A percentile compares a stretch with the other conserved stretches of the same genome.
These are phyloP conservation scores for Toxicodendron radicans DNA, from an alignment of 345 rosid genomes.

Conservation along the genomic window DNA sequence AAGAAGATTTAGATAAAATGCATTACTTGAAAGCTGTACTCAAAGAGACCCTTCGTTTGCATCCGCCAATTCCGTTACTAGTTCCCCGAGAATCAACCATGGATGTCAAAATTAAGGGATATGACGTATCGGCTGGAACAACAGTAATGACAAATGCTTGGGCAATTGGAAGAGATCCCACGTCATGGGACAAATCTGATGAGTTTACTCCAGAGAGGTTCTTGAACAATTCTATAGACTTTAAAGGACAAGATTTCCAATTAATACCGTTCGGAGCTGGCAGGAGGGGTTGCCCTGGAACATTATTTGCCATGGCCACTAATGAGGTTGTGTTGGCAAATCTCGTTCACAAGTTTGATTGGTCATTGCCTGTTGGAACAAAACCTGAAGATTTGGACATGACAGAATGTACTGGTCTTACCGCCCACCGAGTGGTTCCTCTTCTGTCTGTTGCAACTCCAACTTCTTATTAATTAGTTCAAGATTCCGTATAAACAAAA, in stretches of 20 bases:
- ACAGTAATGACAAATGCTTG: slow-evolving; percentile 26
- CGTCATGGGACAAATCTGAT: slow-evolving; percentile 25
- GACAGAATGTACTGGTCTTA: slow-evolving; percentile 26
- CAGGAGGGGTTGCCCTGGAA: slow-evolving; percentile 41
- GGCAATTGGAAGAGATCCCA: slow-evolving; percentile 42
- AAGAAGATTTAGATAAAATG: slow-evolving; percentile 21
- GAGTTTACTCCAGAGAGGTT: slow-evolving; percentile 44
- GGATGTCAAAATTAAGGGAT: slow-evolving; percentile 29
- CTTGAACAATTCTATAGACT: slow-evolving; percentile 27
- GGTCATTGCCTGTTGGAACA: slow-evolving; percentile 31
- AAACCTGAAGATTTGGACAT: slow-evolving; percentile 31
- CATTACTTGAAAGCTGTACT: slow-evolving; percentile 36
- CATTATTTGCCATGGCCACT: slow-evolving; percentile 13
- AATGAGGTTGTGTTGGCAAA: slow-evolving; percentile 32
- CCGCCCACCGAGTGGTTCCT: slow-evolving; percentile 31
- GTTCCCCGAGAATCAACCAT: slow-evolving; percentile 29
- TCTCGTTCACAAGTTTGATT: slow-evolving; percentile 32
- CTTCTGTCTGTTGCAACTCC: slow-evolving; percentile 31
- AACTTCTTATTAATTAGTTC: not conserved
- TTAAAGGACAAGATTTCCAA: slow-evolving; percentile 34
- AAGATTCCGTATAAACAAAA: too few species aligned
- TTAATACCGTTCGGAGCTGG: slow-evolving; percentile 44
- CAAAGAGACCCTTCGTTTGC: slow-evolving; percentile 39
- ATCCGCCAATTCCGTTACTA: slow-evolving; percentile 43
- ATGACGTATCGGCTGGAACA: slow-evolving; percentile 32